These are phyloP conservation scores for Macrocystidia cucumis DNA, from an alignment of 1,284 basidiomycete species.

Conservation along the genomic window DNA sequence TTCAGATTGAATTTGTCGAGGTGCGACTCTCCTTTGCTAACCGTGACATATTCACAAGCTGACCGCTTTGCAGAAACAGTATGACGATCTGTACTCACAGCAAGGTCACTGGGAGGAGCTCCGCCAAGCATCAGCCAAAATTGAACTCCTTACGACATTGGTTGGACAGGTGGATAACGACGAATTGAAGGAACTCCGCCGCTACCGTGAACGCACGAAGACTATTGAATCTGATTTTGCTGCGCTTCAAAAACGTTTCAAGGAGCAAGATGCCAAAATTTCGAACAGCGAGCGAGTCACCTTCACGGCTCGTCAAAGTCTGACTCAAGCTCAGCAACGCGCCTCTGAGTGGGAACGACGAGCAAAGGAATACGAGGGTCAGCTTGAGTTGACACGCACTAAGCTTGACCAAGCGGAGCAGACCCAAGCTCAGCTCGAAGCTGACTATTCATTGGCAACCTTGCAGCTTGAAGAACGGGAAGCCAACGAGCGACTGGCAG, in stretches of 20 bases:
- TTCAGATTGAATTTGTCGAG: constrained; percentile 54
- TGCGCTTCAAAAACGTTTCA: constrained; percentile 60
- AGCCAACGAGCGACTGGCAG: constrained; percentile 53
- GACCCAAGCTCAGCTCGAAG: constrained; percentile 53
- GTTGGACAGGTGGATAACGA: constrained; percentile 60
- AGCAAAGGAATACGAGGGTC: constrained; percentile 59
- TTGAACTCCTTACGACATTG: constrained; percentile 53
- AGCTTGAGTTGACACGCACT: constrained; percentile 49
- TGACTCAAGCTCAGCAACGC: constrained; percentile 67
- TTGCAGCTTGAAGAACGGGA: constrained; percentile 70
- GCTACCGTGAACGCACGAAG: constrained; percentile 56
- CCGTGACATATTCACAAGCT: constrained; percentile 50
- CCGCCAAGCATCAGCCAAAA: constrained; percentile 57
- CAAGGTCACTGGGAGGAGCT: constrained; percentile 68
- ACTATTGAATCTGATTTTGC: constrained; percentile 60
- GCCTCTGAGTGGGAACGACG: constrained; percentile 72
- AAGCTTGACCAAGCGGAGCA: constrained; percentile 62
- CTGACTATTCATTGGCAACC: constrained; percentile 57
- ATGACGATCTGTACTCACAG: constrained; percentile 50
- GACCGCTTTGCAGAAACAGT: constrained; percentile 44
- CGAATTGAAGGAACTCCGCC: constrained; percentile 62
- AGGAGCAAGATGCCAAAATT: constrained; percentile 60
- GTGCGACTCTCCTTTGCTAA: constrained; percentile 42
- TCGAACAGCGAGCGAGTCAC: constrained; percentile 54
- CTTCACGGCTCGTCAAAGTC: constrained; percentile 49